These are phyloP conservation scores for Scedosporium aurantiacum DNA, from an alignment of 2,329 filamentous ascomycete species.

Conservation along the genomic window DNA sequence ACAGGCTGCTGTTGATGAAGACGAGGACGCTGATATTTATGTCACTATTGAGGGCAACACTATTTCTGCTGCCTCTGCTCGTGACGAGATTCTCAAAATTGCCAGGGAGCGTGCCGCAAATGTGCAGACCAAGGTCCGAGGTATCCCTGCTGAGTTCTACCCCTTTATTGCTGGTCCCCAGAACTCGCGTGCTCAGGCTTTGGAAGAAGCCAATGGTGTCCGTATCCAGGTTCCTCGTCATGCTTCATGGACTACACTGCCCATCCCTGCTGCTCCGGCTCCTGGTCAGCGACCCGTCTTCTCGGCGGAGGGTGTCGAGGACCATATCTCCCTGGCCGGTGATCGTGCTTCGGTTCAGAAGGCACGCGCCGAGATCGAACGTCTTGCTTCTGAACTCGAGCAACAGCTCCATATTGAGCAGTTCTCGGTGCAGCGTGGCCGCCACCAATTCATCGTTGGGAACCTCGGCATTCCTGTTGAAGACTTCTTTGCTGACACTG, in stretches of 20 bases:
- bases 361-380: conserved; percentile 70
- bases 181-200: conserved; percentile 52
- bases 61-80: conserved; percentile 73
- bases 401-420: conserved; percentile 68
- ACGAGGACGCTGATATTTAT: conserved; percentile 75
- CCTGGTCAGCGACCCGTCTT: conserved; percentile 61
- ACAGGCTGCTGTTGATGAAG: conserved; percentile 44
- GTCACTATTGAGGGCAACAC: conserved; percentile 87
- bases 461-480: conserved; percentile 69
- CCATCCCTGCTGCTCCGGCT: conserved; percentile 43
- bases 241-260: conserved; percentile 46
- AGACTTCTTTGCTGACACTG: conserved; percentile 82
- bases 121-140: conserved; percentile 69
- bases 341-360: conserved; percentile 75
- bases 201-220: conserved; percentile 69
- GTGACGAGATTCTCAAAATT: conserved; percentile 75
- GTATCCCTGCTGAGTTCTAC: conserved; percentile 84
- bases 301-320: conserved; percentile 50
- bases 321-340: conserved; percentile 76
- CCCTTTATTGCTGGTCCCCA: conserved; percentile 83
- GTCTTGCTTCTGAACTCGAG: conserved; percentile 63
- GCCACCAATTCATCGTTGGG: conserved; percentile 92
- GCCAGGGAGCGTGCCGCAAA: conserved; percentile 76
- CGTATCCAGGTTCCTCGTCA: conserved; percentile 76
- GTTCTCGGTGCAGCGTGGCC: conserved; percentile 69